These are phyloP conservation scores for Nitzschia putrida DNA, from an alignment of 108 stramenopile genomes.

Conservation along the genomic window DNA sequence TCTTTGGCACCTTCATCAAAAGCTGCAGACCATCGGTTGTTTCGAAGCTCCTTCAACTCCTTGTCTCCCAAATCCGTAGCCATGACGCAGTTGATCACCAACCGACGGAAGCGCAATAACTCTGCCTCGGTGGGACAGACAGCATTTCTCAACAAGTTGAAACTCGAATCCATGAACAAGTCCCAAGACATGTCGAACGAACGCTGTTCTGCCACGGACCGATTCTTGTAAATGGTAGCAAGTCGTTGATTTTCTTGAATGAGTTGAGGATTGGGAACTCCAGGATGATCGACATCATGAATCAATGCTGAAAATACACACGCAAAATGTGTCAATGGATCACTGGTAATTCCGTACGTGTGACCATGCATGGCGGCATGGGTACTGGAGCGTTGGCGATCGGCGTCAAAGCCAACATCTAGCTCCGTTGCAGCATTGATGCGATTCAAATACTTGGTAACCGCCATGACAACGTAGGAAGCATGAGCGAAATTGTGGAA, in stretches of 20 bases:
- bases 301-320: neutral
- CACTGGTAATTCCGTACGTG: conserved; percentile 27
- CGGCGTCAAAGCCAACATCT: neutral
- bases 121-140: conserved; percentile 23
- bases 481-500: no score
- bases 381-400: neutral
- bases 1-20: conserved; percentile 3
- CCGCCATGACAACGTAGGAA: conserved; percentile 16
- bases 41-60: conserved; percentile 23
- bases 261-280: conserved; percentile 26
- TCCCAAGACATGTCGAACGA: conserved; percentile 33
- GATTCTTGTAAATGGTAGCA: conserved; percentile 21
- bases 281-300: conserved; percentile 1
- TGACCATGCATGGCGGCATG: conserved; percentile 1
- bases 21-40: conserved; percentile 36
- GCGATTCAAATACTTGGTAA: conserved; percentile 34
- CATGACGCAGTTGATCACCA: conserved; percentile 37
- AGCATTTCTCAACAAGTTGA: conserved; percentile 1
- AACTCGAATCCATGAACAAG: conserved; percentile 29
- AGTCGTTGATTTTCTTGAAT: conserved; percentile 26
- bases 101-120: conserved; percentile 26
- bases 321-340: conserved; percentile 42
- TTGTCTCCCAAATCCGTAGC: conserved; percentile 41
- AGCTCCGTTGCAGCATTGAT: conserved; percentile 5
- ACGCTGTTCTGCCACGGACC: conserved; percentile 33